Base-by-base conservation (phyloP, 164 flowering plant genomes). In the Dillenia suffruticosa region DNA sequence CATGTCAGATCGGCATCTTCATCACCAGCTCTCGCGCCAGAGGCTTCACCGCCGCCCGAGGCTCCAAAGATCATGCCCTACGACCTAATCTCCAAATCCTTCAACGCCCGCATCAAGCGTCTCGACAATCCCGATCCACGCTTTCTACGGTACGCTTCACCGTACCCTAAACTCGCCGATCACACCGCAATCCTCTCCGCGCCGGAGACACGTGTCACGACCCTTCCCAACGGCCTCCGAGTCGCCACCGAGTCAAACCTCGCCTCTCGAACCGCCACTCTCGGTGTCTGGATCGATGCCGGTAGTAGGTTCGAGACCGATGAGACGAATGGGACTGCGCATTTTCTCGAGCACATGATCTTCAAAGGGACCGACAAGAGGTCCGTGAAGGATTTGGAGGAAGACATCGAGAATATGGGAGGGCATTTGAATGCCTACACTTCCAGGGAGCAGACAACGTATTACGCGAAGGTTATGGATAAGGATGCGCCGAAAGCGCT, bases 381-480 rank as follows among this genome's bases (percentile, higher is more conserved):
- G 51, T 46, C 72, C 9, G 79, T 67, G 15, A 66, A 72, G 58
- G 70, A 48, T 40, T 56, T 79, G 65, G 81, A 77, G 66, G 77
- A 79, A 68, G 83, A 79, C 68, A 77, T 82, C 53, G 86, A 79
- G 82, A 76, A 79, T 32, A 76, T 82, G 82, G 86, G 84, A 5
- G 84, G 82, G 7, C 84, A 77, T 59, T 62, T 82, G 62, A 80
- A 80, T 68, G 86, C 82, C 7, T 77, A 72, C 55, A 80, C 84
- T 9, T 74, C 82, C 9, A 70, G 86, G 65, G 86, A 82, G 71
- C 86, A 82, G 71, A 82, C 83, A 9, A 72, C 80, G 5, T 82
- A 77, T 62, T 77, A 68, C 26, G 82, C 83, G 2, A 82, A 75
- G 63, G 78, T 77, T 1, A 48, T 77, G 70, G 68, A 43, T 10